Conservation (phyloP, 2,329 filamentous ascomycete genomes). For the Stemphylium beticola region DNA sequence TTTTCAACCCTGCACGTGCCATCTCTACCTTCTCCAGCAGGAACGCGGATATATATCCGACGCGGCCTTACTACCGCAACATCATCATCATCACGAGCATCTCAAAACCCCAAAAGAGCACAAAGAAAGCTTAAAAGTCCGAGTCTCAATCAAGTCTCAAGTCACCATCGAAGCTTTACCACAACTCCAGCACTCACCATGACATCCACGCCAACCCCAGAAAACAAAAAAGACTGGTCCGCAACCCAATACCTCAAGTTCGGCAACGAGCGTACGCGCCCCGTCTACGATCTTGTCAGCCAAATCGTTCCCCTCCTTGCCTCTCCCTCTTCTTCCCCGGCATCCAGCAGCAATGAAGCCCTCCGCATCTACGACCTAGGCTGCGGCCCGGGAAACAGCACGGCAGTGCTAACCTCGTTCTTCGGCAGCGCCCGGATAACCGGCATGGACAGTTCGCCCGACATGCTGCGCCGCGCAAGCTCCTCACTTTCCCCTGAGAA, state of each 20-base stretch:
- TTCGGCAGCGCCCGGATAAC: slow-evolving; percentile 57
- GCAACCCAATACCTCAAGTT: slow-evolving; percentile 65
- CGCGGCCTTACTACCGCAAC: background rate
- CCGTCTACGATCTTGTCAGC: slow-evolving; percentile 60
- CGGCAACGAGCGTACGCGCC: slow-evolving; percentile 58
- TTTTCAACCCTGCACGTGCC: background rate
- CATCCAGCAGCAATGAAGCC: slow-evolving; percentile 4
- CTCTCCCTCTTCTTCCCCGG: background rate
- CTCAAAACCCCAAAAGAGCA: background rate
- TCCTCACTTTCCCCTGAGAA: slow-evolving; percentile 39
- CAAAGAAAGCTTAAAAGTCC: background rate
- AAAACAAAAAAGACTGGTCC: slow-evolving; percentile 56
- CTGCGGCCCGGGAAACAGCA: slow-evolving; percentile 67
- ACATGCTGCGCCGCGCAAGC: slow-evolving; percentile 61
- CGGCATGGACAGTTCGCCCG: slow-evolving; percentile 62
- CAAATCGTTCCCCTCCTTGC: slow-evolving; percentile 51
- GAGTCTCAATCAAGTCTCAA: background rate
- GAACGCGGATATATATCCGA: slow-evolving; percentile 2
- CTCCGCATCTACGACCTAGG: slow-evolving; percentile 63
- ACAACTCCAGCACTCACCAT: background rate
- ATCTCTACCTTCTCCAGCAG: background rate
- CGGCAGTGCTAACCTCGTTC: slow-evolving; percentile 54
- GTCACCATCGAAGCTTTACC: background rate
- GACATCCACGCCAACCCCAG: background rate
- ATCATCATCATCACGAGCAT: background rate